Percentiles rank a stretch among this genome's conserved stretches.
Evolutionary conservation across 2,329 filamentous ascomycete species (phyloP).

Genomic region (Pestalotiopsis sp.): DNA sequence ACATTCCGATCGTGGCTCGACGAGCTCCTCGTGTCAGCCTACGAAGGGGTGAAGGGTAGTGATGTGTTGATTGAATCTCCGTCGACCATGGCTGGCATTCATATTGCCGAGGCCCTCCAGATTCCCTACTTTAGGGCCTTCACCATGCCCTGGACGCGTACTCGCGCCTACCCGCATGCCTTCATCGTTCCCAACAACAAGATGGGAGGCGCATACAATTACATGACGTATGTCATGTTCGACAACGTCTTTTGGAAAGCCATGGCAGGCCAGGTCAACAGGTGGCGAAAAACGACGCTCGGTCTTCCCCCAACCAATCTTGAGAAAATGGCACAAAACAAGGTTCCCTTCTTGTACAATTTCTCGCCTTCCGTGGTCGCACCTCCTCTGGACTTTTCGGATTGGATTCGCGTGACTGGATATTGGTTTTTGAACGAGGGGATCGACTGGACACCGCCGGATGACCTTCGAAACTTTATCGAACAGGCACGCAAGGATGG

Average conservation of each 20-base stretch:
- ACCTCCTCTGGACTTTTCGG: conserved; percentile 90
- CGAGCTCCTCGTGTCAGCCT: conserved; percentile 80
- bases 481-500: conserved; percentile 75
- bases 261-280: conserved; percentile 87
- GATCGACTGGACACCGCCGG: conserved; percentile 68
- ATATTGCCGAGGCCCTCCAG: conserved; percentile 89
- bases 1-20: conserved; percentile 97
- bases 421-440: conserved; percentile 96
- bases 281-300: conserved; percentile 83
- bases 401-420: conserved; percentile 96
- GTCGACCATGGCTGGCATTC: conserved; percentile 95
- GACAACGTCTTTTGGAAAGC: conserved; percentile 97
- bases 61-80: conserved; percentile 95
- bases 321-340: conserved; percentile 92
- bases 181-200: conserved; percentile 93
- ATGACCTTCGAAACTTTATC: conserved; percentile 81
- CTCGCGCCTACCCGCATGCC: conserved; percentile 92
- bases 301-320: conserved; percentile 79
- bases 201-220: conserved; percentile 94
- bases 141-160: conserved; percentile 98
- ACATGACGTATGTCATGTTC: conserved; percentile 93
- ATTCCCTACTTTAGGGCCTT: conserved; percentile 98
- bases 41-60: conserved; percentile 79
- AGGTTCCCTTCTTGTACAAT: conserved; percentile 98
- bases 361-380: conserved; percentile 94